A percentile compares a stretch with the other conserved stretches of the same genome.
Conservation (phyloP, 176 grass and related monocot genomes). For the Calamus simplicifolius region DNA sequence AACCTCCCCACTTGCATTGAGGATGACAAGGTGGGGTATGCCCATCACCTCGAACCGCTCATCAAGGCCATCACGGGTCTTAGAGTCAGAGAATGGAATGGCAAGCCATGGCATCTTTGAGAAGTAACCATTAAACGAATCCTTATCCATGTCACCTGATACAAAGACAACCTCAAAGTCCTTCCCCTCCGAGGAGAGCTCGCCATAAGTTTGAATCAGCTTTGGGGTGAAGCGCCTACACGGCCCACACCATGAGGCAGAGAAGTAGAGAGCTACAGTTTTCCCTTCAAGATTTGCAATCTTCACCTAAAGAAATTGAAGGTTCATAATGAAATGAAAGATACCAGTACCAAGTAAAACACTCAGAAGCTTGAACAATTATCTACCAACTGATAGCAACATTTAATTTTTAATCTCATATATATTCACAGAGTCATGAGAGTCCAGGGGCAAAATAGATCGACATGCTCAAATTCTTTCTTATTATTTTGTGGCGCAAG, state of each 20-base stretch:
- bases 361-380: too few species aligned
- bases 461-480: too few species aligned
- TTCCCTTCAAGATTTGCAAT: too few species aligned
- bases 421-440: too few species aligned
- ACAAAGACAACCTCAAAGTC: slow-evolving; percentile 50
- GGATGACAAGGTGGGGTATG: slow-evolving; percentile 35
- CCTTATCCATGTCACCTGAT: neutral
- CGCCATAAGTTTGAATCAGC: neutral
- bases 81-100: neutral
- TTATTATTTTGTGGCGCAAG: too few species aligned
- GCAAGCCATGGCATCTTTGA: slow-evolving; percentile 13
- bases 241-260: neutral
- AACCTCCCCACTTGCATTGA: slow-evolving; percentile 44
- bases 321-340: too few species aligned
- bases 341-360: too few species aligned
- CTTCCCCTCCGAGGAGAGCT: slow-evolving; percentile 31
- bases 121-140: slow-evolving; percentile 4
- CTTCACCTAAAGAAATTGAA: slow-evolving; percentile 37
- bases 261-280: neutral
- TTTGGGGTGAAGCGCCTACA: neutral
- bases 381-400: too few species aligned
- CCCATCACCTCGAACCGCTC: neutral
- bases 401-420: too few species aligned
- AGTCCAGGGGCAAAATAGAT: too few species aligned
- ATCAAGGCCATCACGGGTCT: neutral